Evolutionary conservation across 257 asterid genomes (phyloP), one percentile per base, ranked within the genome.

Genomic region (Scutellaria minor): DNA sequence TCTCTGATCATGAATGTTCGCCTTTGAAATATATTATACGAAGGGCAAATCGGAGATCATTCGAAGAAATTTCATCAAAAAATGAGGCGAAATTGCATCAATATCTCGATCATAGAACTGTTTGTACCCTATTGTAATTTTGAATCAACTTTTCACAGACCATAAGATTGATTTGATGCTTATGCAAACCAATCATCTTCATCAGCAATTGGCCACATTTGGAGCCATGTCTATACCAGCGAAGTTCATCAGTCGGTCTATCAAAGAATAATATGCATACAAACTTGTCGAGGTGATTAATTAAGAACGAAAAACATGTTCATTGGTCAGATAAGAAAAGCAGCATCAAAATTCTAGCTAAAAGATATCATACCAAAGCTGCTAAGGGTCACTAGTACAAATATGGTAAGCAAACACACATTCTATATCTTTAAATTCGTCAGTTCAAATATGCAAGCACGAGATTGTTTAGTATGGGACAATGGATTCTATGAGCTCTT

Each of bases 401-500:
- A 57, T 55, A 60, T 48, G 10, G 73, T 52, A 57, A 72, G 47
- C 78, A 72, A 54, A 80, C 77, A 61, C 31, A n/a, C 48, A 14
- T 53, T 70, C 31, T 10, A 54, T 9, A 61, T 71, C 79, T 53
- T 68, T 62, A 57, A 55, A 58, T 57, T 55, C 37, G 65, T 78
- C 80, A 72, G 67, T 74, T 76, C 66, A 12, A 35, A 67, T 69
- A 45, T 52, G 59, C 53, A 42, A 73, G 66, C 64, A 7, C 9
- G 9, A 65, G 22, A 68, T 31, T 66, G 75, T 77, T 84, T 78
- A 92, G 75, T 79, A 87, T 41, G 96, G 96, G 72, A 90, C 89
- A 13, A 92, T 81, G 72, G 96, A 86, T 72, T 92, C 96, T 76
- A 92, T 85, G 77, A 90, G 95, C 80, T 92, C 97, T 77, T 90